A percentile compares a stretch with the other conserved stretches of the same genome.
These are phyloP conservation scores for Lasiosphaeris hirsuta DNA, from an alignment of 495 filamentous ascomycete species.

Conservation along the genomic window DNA sequence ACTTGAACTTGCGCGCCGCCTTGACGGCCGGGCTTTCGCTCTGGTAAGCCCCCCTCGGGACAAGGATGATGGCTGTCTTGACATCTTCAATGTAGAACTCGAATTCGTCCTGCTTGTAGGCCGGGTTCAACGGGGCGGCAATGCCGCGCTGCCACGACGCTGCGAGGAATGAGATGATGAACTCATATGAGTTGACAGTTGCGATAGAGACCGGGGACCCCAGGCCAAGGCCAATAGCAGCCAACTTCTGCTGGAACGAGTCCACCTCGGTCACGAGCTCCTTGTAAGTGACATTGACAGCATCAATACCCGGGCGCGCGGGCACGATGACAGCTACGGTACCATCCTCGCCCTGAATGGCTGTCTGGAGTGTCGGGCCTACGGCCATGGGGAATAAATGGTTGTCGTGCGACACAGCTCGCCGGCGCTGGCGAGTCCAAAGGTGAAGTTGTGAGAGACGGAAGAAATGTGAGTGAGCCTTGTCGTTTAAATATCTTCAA, in stretches of 20 bases:
- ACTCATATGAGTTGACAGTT: slow-evolving; percentile 74
- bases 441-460: background rate
- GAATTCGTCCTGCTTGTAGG: slow-evolving; percentile 82
- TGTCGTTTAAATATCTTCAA: background rate
- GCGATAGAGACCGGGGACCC: slow-evolving; percentile 70
- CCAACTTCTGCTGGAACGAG: slow-evolving; percentile 68
- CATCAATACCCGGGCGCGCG: slow-evolving; percentile 45
- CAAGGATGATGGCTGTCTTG: slow-evolving; percentile 67
- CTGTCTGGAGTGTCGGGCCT: slow-evolving; percentile 38
- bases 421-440: background rate
- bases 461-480: background rate
- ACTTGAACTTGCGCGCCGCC: slow-evolving; percentile 69
- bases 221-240: slow-evolving; percentile 61
- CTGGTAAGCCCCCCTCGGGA: slow-evolving; percentile 63
- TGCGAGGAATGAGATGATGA: slow-evolving; percentile 77
- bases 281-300: slow-evolving; percentile 60
- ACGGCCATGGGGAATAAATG: slow-evolving; percentile 14
- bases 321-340: slow-evolving; percentile 66
- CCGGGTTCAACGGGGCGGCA: slow-evolving; percentile 76
- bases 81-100: slow-evolving; percentile 88
- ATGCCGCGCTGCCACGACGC: slow-evolving; percentile 72
- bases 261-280: slow-evolving; percentile 58
- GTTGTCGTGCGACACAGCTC: no score
- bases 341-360: slow-evolving; percentile 38
- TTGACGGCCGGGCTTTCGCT: slow-evolving; percentile 63